phyloP scores from a whole-genome alignment of 306 rosid species.

The Inga leiocalycina region DNA sequence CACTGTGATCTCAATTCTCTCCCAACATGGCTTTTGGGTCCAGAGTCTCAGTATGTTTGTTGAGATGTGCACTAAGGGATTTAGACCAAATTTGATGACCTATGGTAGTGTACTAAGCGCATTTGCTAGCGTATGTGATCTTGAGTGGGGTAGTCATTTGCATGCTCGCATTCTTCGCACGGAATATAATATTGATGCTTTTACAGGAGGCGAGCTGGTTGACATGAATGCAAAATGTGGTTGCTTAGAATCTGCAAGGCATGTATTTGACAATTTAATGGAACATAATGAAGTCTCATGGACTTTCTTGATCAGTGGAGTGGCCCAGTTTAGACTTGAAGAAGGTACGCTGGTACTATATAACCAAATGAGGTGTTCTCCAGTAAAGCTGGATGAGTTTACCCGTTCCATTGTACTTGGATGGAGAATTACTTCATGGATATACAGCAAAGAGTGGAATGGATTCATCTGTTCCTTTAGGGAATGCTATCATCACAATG shows the following conservation, averaged over 20 bases:
- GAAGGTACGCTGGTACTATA: constrained; percentile 59
- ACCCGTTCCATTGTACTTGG: constrained; percentile 63
- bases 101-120: constrained; percentile 75
- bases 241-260: constrained; percentile 51
- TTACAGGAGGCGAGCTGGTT: constrained; percentile 52
- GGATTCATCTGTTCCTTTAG: constrained; percentile 60
- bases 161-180: constrained; percentile 67
- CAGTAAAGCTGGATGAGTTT: constrained; percentile 59
- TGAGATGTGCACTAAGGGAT: constrained; percentile 68
- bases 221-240: constrained; percentile 83
- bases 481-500: constrained; percentile 69
- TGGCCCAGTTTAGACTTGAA: constrained; percentile 52
- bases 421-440: constrained; percentile 67
- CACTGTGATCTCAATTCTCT: constrained; percentile 43
- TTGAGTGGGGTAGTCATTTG: constrained; percentile 75
- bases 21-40: constrained; percentile 61
- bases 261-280: constrained; percentile 50
- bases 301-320: constrained; percentile 70
- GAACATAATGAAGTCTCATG: constrained; percentile 62
- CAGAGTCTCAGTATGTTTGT: constrained; percentile 56
- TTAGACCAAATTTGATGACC: constrained; percentile 56
- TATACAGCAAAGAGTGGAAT: constrained; percentile 66
- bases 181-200: constrained; percentile 50
- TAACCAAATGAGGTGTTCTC: constrained; percentile 61
- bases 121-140: constrained; percentile 53